Percentiles rank a stretch among this genome's conserved stretches.
phyloP scores from a whole-genome alignment of 352 stramenopile genomes.

The Globisporangium radiosum region DNA sequence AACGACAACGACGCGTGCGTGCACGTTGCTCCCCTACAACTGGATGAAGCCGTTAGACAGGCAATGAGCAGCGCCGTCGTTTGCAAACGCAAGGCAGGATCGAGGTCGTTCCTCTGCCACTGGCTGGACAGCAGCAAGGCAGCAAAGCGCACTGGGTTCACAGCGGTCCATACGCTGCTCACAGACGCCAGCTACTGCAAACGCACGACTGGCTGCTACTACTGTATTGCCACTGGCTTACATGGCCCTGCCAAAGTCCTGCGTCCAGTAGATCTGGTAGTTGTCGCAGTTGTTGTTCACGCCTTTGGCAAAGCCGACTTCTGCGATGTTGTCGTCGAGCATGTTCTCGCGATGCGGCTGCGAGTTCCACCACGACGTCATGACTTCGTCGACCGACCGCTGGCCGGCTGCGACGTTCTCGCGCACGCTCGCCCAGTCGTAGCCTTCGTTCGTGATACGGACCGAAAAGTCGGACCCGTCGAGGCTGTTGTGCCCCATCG shows the following conservation, averaged over 20 bases:
- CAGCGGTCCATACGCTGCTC: no score
- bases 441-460: constrained; percentile 34
- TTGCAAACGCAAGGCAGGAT: no score
- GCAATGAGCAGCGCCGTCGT: no score
- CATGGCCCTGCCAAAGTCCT: constrained; percentile 10
- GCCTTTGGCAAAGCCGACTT: constrained; percentile 11
- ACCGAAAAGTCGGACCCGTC: constrained; percentile 30
- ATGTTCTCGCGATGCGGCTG: constrained; percentile 32
- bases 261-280: constrained; percentile 13
- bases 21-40: no score
- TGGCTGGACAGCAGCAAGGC: no score
- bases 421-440: constrained; percentile 26
- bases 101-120: no score
- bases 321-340: constrained; percentile 14
- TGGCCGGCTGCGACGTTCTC: constrained; percentile 50
- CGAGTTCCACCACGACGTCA: constrained; percentile 37
- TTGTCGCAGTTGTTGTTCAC: constrained; percentile 7
- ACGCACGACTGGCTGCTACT: no score
- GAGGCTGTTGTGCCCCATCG: constrained; percentile 33
- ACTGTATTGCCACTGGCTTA: neutral
- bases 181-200: no score
- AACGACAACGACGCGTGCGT: no score
- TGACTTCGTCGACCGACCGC: constrained; percentile 25
- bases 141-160: no score
- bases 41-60: no score